Percentiles rank a stretch among this genome's conserved stretches.
Conservation (phyloP, 2,329 filamentous ascomycete genomes). For the Ophiostoma tasmaniense region DNA sequence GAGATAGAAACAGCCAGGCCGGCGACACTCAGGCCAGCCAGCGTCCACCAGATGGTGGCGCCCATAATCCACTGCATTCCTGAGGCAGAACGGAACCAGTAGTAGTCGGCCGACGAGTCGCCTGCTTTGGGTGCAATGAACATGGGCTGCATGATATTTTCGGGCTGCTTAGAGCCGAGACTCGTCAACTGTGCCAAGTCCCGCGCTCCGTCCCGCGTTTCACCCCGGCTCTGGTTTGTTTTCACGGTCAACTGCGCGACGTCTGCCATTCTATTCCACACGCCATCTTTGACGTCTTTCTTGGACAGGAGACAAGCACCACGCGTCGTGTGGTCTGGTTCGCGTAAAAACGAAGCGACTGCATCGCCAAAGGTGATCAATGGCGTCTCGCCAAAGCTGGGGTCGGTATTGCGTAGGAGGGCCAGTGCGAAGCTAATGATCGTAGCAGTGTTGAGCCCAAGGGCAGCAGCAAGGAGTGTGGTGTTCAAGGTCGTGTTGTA, state of each 20-base stretch:
- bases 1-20: conserved; percentile 32
- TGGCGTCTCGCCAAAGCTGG: conserved; percentile 30
- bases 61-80: conserved; percentile 35
- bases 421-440: conserved; percentile 23
- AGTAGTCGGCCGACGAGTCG: conserved; percentile 30
- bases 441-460: conserved; percentile 35
- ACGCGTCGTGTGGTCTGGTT: conserved; percentile 37
- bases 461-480: conserved; percentile 34
- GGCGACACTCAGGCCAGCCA: conserved; percentile 31
- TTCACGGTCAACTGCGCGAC: conserved; percentile 23
- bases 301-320: conserved; percentile 39
- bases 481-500: conserved; percentile 34
- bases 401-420: conserved; percentile 26
- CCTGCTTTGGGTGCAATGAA: neutral
- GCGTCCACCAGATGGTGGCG: conserved; percentile 32
- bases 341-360: conserved; percentile 40
- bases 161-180: neutral
- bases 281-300: conserved; percentile 34
- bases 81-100: conserved; percentile 40
- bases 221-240: neutral
- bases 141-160: conserved; percentile 14
- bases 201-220: neutral
- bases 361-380: conserved; percentile 44
- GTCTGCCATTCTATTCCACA: conserved; percentile 36
- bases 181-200: neutral